Base-by-base conservation (phyloP, 1,284 basidiomycete genomes). In the Schizopora paradoxa region DNA sequence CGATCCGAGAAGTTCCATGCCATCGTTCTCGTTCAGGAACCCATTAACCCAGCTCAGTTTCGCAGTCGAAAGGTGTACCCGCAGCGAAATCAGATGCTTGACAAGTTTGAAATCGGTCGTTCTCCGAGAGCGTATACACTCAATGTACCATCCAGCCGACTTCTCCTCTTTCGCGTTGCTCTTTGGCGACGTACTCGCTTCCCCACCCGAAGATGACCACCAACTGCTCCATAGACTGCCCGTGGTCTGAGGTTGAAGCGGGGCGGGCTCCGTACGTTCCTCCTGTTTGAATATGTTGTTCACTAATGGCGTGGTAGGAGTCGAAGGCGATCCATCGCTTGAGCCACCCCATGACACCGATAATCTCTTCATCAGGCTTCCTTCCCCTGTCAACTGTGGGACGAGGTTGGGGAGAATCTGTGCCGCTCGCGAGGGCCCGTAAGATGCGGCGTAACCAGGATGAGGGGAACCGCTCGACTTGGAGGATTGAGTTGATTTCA, bases 61-160 rank as follows among this genome's bases (percentile, higher is more conserved):
- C 0, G 86, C 87, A 0, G 90, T 93, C 3, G 90, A 88, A 1
- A 95, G 68, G 56, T 91, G 86, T 0, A 93, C 86, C 2, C 91
- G 79, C n/a, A 96, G 67, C 1, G 84, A 82, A 33, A 92, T 85
- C 1, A 95, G 68, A 55, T 88, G 82, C 58, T 89, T 92, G 49
- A 78, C 73, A 18, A 91, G 70, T 54, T 77, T 79, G 38, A 74
- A 65, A 53, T 84, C 79, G 8, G 68, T 64, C 4, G 70, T 57
- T 56, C 73, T 82, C 36, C 67, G 68, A 16, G 61, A 69, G 47
- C 72, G 73, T 44, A 88, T 66, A 11, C 68, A 66, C 44, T 80
- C 75, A 28, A 80, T 76, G 58, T 83, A 86, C 64, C 69, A 78
- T 61, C 69, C 71, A 28, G 82, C 69, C 2, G 73, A 69, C 58